Evolutionary conservation across 2,329 filamentous ascomycete species (phyloP).

Genomic region (Pseudopithomyces maydicus): DNA sequence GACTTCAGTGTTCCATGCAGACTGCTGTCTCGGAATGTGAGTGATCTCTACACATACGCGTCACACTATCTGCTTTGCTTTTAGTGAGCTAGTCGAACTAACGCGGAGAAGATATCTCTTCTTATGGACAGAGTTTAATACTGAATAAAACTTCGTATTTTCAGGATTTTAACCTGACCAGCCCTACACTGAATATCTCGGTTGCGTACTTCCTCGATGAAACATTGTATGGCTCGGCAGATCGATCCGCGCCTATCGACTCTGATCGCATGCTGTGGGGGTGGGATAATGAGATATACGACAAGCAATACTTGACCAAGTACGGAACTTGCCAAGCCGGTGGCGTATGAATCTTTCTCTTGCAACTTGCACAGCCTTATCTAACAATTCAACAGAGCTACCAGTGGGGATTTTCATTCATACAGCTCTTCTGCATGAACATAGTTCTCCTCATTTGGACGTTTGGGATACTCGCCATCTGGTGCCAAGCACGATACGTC

Average conservation of each 20-base stretch:
- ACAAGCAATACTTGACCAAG: neutral
- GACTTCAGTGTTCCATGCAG: too few species aligned
- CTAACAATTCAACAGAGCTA: constrained; percentile 13
- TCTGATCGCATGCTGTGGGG: constrained; percentile 3
- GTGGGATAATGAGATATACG: constrained; percentile 9
- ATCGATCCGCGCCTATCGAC: too few species aligned
- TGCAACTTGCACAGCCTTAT: neutral
- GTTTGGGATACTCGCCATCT: constrained; percentile 22
- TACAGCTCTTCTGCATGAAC: constrained; percentile 22
- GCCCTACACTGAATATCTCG: neutral
- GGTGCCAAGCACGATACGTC: constrained; percentile 10
- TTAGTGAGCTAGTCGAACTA: neutral
- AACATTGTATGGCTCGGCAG: neutral
- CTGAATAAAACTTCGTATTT: neutral
- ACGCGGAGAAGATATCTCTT: neutral
- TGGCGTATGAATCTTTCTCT: constrained; percentile 1
- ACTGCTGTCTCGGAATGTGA: too few species aligned
- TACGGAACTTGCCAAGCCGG: constrained; percentile 18
- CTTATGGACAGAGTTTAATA: neutral
- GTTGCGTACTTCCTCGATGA: neutral
- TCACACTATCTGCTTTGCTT: too few species aligned
- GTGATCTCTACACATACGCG: too few species aligned
- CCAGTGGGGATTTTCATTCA: constrained; percentile 31
- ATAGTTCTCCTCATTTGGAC: constrained; percentile 22
- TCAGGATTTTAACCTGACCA: neutral